Conservation (phyloP, 164 flowering plant genomes). For the Vitis labrusca region DNA sequence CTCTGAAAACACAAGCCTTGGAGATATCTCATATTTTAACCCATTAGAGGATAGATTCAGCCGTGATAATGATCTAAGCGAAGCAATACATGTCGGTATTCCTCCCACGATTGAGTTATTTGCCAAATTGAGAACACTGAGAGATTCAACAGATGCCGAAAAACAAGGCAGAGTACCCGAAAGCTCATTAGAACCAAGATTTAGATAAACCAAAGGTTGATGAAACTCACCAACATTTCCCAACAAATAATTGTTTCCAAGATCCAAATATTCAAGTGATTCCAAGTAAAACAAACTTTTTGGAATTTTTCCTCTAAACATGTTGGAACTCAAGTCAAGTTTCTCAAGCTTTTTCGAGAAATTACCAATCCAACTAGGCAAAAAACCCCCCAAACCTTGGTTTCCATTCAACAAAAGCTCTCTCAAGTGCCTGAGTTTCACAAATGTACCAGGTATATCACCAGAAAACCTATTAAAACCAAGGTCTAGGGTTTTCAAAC, state of each 20-base stretch:
- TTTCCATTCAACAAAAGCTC: conserved; percentile 55
- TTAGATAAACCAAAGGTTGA: conserved; percentile 51
- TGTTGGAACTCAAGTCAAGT: conserved; percentile 48
- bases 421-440: conserved; percentile 29
- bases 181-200: conserved; percentile 55
- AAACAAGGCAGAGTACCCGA: conserved; percentile 86
- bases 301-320: conserved; percentile 64
- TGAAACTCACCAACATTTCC: conserved; percentile 58
- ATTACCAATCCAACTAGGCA: conserved; percentile 70
- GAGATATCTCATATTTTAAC: conserved; percentile 58
- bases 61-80: conserved; percentile 44
- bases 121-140: conserved; percentile 55
- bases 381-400: conserved; percentile 40
- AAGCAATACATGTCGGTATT: conserved; percentile 77
- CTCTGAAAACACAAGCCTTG: conserved; percentile 70
- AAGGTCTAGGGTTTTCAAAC: conserved; percentile 54
- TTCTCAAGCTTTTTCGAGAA: conserved; percentile 52
- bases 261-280: conserved; percentile 58
- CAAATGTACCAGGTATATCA: conserved; percentile 42
- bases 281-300: conserved; percentile 43
- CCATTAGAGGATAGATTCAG: conserved; percentile 69
- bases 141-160: conserved; percentile 48
- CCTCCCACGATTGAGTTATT: conserved; percentile 74
- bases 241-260: conserved; percentile 52
- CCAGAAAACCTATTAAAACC: conserved; percentile 56